Percentiles rank a stretch among this genome's conserved stretches.
These are phyloP conservation scores for Gracilaria gracilis DNA, from an alignment of 23 red algal species.

Conservation along the genomic window DNA sequence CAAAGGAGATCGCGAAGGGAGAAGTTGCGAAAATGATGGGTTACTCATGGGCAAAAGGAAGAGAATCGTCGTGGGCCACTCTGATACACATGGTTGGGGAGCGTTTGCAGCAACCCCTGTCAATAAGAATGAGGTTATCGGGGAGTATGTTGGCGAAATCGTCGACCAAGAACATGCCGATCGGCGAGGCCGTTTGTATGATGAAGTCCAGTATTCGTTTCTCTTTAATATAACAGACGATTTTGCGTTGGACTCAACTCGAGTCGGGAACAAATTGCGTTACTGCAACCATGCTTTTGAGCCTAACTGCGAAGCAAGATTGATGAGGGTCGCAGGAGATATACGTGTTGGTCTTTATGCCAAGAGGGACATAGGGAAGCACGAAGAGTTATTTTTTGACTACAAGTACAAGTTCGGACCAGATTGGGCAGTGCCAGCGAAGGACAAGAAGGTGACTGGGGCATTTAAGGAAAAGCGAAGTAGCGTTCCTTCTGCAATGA, in stretches of 20 bases:
- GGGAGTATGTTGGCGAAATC: constrained; percentile 93
- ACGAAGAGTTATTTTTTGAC: constrained; percentile 96
- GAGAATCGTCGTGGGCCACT: constrained; percentile 62
- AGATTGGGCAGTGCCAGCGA: constrained; percentile 46
- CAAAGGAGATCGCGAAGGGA: constrained; percentile 11
- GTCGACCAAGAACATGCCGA: constrained; percentile 79
- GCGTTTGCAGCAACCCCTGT: constrained; percentile 63
- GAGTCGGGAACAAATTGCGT: constrained; percentile 78
- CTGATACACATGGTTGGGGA: constrained; percentile 83
- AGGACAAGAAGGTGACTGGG: constrained; percentile 1
- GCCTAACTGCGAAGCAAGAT: constrained; percentile 75
- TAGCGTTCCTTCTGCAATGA: background rate
- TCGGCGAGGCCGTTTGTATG: constrained; percentile 81
- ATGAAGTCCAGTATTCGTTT: constrained; percentile 78
- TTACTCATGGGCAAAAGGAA: constrained; percentile 53
- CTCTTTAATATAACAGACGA: constrained; percentile 82
- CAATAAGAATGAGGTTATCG: constrained; percentile 71
- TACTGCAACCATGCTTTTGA: constrained; percentile 83
- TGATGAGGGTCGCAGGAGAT: constrained; percentile 83
- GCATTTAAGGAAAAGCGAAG: background rate
- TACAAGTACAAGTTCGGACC: constrained; percentile 79
- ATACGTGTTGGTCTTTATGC: constrained; percentile 81
- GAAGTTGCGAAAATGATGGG: constrained; percentile 69
- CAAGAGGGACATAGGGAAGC: constrained; percentile 77
- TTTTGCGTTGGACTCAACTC: constrained; percentile 79